phyloP scores from a whole-genome alignment of 257 asterid species.

The Lycium barbarum region DNA sequence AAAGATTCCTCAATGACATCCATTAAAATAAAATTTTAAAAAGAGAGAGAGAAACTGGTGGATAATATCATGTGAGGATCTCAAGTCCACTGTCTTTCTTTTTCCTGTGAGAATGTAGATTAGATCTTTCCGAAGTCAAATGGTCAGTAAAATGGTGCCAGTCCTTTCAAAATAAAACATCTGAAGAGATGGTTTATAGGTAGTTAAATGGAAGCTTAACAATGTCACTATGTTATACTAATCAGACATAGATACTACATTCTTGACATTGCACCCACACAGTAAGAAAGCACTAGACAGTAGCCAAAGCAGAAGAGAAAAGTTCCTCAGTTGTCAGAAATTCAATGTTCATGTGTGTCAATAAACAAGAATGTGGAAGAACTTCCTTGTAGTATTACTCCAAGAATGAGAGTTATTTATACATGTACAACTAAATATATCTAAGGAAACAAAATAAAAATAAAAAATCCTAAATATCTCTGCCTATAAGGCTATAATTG shows the following conservation, averaged over 20 bases:
- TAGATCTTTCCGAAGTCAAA: neutral
- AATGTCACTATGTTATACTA: neutral
- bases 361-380: no score
- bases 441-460: no score
- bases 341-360: neutral
- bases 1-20: neutral
- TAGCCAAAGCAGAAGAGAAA: neutral
- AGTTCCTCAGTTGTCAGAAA: neutral
- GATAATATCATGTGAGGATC: neutral
- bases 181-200: neutral
- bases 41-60: neutral
- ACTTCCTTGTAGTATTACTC: no score
- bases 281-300: neutral
- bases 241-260: neutral
- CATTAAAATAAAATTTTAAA: neutral
- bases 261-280: neutral
- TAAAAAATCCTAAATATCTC: no score
- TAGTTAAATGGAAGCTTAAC: neutral
- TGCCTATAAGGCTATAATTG: no score
- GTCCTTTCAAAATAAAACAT: neutral
- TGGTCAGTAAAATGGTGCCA: neutral
- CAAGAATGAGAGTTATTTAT: no score
- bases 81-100: neutral
- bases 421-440: no score
- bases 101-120: neutral